These are phyloP conservation scores for Hypoxylon lienhwacheense DNA, from an alignment of 495 filamentous ascomycete species.

Conservation along the genomic window DNA sequence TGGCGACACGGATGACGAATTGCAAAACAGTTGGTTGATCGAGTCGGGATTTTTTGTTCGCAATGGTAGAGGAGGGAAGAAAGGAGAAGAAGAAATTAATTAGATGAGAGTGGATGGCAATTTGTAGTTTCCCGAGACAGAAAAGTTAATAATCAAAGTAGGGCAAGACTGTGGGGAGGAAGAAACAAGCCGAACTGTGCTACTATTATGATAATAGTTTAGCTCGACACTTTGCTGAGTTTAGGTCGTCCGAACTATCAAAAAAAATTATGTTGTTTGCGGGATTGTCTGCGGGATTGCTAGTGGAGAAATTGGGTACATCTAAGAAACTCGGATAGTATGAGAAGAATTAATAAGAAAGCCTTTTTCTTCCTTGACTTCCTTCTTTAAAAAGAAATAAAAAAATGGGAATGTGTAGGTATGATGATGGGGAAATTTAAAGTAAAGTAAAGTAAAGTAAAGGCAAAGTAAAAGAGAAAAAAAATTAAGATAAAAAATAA, in stretches of 20 bases:
- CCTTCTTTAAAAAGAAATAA: neutral
- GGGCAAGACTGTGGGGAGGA: constrained; percentile 34
- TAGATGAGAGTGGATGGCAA: constrained; percentile 33
- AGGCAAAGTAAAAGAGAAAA: neutral
- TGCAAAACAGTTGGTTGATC: constrained; percentile 36
- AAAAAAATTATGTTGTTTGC: constrained; percentile 11
- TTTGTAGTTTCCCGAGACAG: constrained; percentile 40
- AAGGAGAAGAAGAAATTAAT: constrained; percentile 21
- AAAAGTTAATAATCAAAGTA: constrained; percentile 36
- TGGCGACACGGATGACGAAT: constrained; percentile 32
- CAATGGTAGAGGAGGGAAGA: constrained; percentile 18
- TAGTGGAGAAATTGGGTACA: neutral
- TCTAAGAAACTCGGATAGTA: no score
- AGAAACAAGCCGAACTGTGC: constrained; percentile 19
- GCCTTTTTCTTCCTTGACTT: no score
- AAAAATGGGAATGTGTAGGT: neutral
- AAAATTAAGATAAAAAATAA: neutral
- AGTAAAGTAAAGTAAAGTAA: neutral
- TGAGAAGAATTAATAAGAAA: neutral
- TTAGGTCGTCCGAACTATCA: constrained; percentile 27
- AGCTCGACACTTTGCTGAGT: constrained; percentile 13
- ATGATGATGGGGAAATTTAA: constrained; percentile 3
- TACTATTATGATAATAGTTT: constrained; percentile 16
- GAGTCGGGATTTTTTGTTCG: constrained; percentile 7
- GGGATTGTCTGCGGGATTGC: neutral